These are phyloP conservation scores for Pichia exigua DNA, from an alignment of 805 yeast species.

Conservation along the genomic window DNA sequence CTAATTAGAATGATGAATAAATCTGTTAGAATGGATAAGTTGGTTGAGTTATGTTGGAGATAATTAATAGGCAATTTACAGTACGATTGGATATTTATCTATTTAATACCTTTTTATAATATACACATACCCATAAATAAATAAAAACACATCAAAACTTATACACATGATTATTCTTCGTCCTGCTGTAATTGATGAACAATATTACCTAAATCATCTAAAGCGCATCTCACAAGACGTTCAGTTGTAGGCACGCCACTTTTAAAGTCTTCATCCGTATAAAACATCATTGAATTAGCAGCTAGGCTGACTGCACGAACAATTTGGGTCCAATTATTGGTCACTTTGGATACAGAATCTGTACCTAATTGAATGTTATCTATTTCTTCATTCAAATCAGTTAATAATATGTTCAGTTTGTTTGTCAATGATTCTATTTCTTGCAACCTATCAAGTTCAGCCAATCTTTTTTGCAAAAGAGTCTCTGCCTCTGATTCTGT, in stretches of 20 bases:
- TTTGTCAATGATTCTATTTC: constrained; percentile 41
- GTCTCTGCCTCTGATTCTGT: constrained; percentile 16
- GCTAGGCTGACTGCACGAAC: constrained; percentile 56
- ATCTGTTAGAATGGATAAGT: constrained; percentile 77
- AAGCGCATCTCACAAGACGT: constrained; percentile 50
- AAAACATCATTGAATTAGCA: constrained; percentile 39
- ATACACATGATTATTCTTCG: neutral
- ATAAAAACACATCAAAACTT: neutral
- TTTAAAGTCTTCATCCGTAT: constrained; percentile 37
- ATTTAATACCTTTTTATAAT: neutral
- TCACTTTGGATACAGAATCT: constrained; percentile 47
- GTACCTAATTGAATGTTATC: constrained; percentile 49
- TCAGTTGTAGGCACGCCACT: constrained; percentile 49
- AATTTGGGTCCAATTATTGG: constrained; percentile 61
- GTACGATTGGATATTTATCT: neutral
- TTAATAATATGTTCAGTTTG: constrained; percentile 38
- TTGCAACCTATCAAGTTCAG: constrained; percentile 43
- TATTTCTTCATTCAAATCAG: constrained; percentile 40
- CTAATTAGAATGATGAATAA: constrained; percentile 64
- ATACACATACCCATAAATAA: neutral
- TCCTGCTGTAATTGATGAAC: constrained; percentile 12
- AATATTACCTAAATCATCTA: constrained; percentile 33
- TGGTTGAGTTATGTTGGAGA: constrained; percentile 72
- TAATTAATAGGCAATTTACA: neutral
- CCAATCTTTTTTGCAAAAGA: constrained; percentile 23